phyloP scores from a whole-genome alignment of 345 rosid species.

The Alliaria petiolata region DNA sequence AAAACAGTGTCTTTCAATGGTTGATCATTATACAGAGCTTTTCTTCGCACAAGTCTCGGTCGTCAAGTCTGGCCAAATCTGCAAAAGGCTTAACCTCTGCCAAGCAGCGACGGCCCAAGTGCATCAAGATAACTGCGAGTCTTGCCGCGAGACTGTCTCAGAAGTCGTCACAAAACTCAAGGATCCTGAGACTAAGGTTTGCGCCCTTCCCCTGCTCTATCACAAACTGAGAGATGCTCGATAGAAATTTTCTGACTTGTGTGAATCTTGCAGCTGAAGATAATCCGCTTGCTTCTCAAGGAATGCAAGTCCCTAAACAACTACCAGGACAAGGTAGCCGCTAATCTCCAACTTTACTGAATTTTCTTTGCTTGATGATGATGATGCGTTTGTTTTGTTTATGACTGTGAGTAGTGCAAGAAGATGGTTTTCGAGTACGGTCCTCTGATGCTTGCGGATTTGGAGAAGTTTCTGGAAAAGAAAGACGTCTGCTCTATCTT shows the following conservation, averaged over 20 bases:
- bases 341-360: background rate
- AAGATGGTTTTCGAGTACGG: conserved; percentile 83
- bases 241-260: background rate
- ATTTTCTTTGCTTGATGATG: no score
- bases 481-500: conserved; percentile 67
- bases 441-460: conserved; percentile 62
- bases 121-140: conserved; percentile 69
- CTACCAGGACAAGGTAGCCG: conserved; percentile 56
- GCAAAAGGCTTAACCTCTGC: conserved; percentile 65
- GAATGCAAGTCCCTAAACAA: conserved; percentile 69
- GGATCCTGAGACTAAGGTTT: conserved; percentile 92
- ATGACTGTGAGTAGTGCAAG: conserved; percentile 53
- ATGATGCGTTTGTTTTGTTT: background rate
- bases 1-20: conserved; percentile 74
- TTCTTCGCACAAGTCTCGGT: conserved; percentile 62
- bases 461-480: conserved; percentile 78
- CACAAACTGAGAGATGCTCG: background rate
- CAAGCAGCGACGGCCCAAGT: conserved; percentile 23
- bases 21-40: conserved; percentile 67
- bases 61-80: conserved; percentile 50
- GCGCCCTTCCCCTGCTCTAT: background rate
- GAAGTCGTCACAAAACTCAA: conserved; percentile 64
- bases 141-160: conserved; percentile 68
- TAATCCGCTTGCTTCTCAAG: conserved; percentile 69
- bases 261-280: conserved; percentile 41